Base-by-base conservation (phyloP, 1,284 basidiomycete genomes). In the Leccinum pachyderme region DNA sequence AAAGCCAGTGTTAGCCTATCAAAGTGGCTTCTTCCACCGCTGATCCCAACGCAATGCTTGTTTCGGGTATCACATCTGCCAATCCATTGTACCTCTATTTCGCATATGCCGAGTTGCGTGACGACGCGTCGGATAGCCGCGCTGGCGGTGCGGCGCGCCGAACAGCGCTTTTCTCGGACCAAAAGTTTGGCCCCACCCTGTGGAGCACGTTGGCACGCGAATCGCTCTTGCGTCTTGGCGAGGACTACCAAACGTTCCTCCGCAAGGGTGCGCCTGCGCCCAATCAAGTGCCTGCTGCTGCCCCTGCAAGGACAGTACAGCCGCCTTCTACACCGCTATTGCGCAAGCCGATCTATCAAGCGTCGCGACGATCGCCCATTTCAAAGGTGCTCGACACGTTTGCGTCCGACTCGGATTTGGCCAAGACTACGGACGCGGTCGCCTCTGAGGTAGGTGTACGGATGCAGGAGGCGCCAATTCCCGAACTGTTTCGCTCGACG, bases 131-230 rank as follows among this genome's bases (percentile, higher is more conserved):
- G 12, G 78, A 79, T 29, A 69, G 75, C 13, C 72, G 74, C 3
- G 50, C 75, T 0, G 57, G 71, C 5, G 77, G 77, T 0, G 66
- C 71, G 12, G 63, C 76, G 0, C 74, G 77, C 33, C 77, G 89
- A 7, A 75, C 78, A 1, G 77, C 80, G 0, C 69, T 92, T 1
- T 91, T 91, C 63, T 78, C 77, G 1, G 88, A 91, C 62, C 84
- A 88, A 64, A 87, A 85, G 61, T 79, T 81, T 46, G 79, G 75
- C 25, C 85, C 85, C 0, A 83, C 73, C 52, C 67, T 87, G 4
- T 92, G 89, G 88, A 75, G 73, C 29, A 76, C 77, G 4, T 72
- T 90, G 25, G 75, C 77, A 12, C 77, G 86, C 3, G 81, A 84
- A 52, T 77, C 81, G 24, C 75, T 92, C 2, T 59, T 85, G 6